Evolutionary conservation across 2,329 filamentous ascomycete species (phyloP).

Genomic region (Teratosphaeriaceae sp.): DNA sequence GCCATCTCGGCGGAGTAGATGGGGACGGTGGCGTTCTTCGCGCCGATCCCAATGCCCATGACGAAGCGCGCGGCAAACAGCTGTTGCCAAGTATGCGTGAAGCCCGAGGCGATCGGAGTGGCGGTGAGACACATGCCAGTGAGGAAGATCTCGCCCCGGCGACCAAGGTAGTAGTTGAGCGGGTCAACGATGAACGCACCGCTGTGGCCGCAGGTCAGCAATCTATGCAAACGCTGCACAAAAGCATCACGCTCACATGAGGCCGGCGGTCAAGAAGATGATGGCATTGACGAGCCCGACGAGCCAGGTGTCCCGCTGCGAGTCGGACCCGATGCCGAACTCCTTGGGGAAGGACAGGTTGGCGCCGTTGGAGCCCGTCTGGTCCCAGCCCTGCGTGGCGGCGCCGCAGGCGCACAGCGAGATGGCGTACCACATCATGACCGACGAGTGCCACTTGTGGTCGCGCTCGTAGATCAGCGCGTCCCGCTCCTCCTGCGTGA

Average conservation of each 20-base stretch:
- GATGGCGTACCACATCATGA: constrained; percentile 45
- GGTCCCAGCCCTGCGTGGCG: constrained; percentile 48
- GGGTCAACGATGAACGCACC: constrained; percentile 51
- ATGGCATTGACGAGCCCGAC: constrained; percentile 46
- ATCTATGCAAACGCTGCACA: background rate
- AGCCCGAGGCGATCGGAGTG: constrained; percentile 63
- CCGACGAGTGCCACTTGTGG: constrained; percentile 46
- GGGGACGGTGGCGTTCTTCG: constrained; percentile 41
- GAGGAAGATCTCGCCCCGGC: constrained; percentile 35
- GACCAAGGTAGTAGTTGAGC: constrained; percentile 30
- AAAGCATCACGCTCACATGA: constrained; percentile 19
- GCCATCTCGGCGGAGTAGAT: constrained; percentile 41
- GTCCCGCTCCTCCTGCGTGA: constrained; percentile 37
- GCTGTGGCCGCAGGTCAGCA: constrained; percentile 9
- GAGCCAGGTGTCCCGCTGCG: constrained; percentile 17
- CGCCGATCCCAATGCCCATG: constrained; percentile 54
- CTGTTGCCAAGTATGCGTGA: constrained; percentile 54
- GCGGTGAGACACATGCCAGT: constrained; percentile 43
- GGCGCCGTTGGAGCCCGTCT: constrained; percentile 40
- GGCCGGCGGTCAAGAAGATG: constrained; percentile 41
- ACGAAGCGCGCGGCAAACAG: constrained; percentile 59
- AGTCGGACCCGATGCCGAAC: constrained; percentile 18
- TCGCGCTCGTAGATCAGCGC: constrained; percentile 39
- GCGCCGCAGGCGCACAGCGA: constrained; percentile 48
- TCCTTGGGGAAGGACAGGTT: constrained; percentile 23